These are phyloP conservation scores for Acanthochlamys bracteata DNA, from an alignment of 106 monocot species.

Conservation along the genomic window DNA sequence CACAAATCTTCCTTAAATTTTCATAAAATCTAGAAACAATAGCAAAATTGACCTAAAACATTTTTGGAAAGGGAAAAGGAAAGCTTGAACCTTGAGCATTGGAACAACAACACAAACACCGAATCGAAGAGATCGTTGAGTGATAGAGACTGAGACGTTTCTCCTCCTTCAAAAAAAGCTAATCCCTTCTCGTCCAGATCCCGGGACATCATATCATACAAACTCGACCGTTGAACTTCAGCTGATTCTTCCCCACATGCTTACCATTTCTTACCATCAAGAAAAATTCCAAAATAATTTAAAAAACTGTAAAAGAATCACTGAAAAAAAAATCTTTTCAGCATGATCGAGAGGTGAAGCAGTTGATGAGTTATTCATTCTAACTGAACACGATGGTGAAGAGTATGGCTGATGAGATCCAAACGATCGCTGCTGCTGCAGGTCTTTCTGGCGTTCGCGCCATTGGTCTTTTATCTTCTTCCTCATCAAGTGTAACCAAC, in stretches of 20 bases:
- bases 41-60: neutral
- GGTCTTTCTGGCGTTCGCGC: too few species aligned
- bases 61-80: neutral
- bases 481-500: too few species aligned
- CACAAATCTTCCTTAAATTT: too few species aligned
- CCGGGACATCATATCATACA: constrained; percentile 74
- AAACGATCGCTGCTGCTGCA: constrained; percentile 18
- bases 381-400: constrained; percentile 21
- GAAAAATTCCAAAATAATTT: neutral
- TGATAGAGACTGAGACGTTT: constrained; percentile 81
- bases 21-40: neutral
- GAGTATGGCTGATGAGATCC: constrained; percentile 24
- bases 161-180: constrained; percentile 57
- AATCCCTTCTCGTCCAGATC: constrained; percentile 76
- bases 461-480: too few species aligned
- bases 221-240: constrained; percentile 30
- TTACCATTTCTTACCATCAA: too few species aligned
- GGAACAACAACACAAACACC: constrained; percentile 49
- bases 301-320: neutral
- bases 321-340: neutral
- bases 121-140: constrained; percentile 66
- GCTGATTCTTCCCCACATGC: constrained; percentile 3
- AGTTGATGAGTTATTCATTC: constrained; percentile 20
- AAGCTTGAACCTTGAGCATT: constrained; percentile 38
- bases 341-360: constrained; percentile 3